phyloP scores from a whole-genome alignment of 805 yeast species.

The Saccharomyces paradoxus region DNA sequence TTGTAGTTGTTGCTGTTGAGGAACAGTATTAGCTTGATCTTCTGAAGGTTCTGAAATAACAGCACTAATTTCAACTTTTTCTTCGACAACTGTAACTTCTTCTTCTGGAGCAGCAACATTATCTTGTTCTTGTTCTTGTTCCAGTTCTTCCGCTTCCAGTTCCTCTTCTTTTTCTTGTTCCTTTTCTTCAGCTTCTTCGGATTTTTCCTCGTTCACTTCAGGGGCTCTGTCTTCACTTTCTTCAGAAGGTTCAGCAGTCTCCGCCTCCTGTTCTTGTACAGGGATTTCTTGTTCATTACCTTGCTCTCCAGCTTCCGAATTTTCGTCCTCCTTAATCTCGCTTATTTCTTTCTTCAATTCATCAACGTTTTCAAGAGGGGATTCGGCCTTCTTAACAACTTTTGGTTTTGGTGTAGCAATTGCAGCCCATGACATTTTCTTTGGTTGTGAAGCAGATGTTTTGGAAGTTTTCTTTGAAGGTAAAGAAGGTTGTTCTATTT shows the following conservation, averaged over 20 bases:
- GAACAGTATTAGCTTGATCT: slow-evolving; percentile 2
- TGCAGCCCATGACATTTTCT: slow-evolving; percentile 59
- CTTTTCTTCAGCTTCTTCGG: slow-evolving; percentile 1
- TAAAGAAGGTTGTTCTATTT: slow-evolving; percentile 4
- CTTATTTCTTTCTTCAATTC: slow-evolving; percentile 33
- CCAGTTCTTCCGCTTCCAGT: slow-evolving; percentile 2
- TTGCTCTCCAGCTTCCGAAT: slow-evolving; percentile 11
- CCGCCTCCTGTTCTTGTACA: slow-evolving; percentile 1
- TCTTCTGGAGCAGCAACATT: slow-evolving; percentile 1
- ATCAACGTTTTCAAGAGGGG: slow-evolving; percentile 24
- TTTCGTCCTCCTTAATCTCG: slow-evolving; percentile 19
- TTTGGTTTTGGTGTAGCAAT: slow-evolving; percentile 49
- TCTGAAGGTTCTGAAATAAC: slow-evolving; percentile 2
- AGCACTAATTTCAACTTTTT: slow-evolving; percentile 9
- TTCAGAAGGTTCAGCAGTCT: slow-evolving; percentile 6
- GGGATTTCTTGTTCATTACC: slow-evolving; percentile 9
- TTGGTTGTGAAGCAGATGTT: slow-evolving; percentile 10
- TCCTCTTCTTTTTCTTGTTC: slow-evolving; percentile 9
- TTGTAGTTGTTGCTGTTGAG: slow-evolving; percentile 6
- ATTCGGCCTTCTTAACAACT: slow-evolving; percentile 23
- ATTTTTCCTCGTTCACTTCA: slow-evolving; percentile 5
- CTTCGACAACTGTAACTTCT: slow-evolving; percentile 7
- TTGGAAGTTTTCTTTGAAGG: slow-evolving; percentile 5
- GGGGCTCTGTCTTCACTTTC: slow-evolving; percentile 4
- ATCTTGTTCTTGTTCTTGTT: slow-evolving; percentile 3